phyloP scores from a whole-genome alignment of 768 basidiomycete genomes.

The Naganishia kalamii region DNA sequence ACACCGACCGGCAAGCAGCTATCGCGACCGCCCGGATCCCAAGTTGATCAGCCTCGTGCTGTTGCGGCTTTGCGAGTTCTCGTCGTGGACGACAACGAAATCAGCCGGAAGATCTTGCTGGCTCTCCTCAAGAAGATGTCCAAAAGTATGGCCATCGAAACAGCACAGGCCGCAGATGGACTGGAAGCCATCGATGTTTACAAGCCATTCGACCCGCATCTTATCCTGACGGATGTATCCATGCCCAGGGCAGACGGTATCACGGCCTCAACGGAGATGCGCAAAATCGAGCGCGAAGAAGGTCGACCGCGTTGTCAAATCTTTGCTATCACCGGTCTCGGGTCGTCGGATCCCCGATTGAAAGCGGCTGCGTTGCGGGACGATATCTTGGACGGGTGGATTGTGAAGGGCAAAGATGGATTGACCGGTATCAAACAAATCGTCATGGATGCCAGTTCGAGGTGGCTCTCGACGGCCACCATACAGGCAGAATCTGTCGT shows the following conservation, averaged over 20 bases:
- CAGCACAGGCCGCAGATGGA: constrained; percentile 27
- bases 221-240: constrained; percentile 36
- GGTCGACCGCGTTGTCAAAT: constrained; percentile 21
- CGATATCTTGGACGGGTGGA: constrained; percentile 36
- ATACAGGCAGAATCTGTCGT: no score
- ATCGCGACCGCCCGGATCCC: not conserved
- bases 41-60: not conserved
- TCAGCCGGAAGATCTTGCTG: constrained; percentile 29
- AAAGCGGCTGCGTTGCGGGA: constrained; percentile 27
- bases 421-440: constrained; percentile 25
- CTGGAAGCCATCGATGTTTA: constrained; percentile 28
- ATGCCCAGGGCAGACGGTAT: constrained; percentile 40
- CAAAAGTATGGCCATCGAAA: not conserved
- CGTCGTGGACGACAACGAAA: constrained; percentile 34
- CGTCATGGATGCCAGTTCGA: constrained; percentile 15
- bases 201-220: constrained; percentile 24
- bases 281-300: constrained; percentile 22
- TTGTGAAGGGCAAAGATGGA: constrained; percentile 35
- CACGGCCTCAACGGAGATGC: constrained; percentile 30
- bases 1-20: not conserved
- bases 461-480: not conserved
- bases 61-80: constrained; percentile 23
- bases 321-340: constrained; percentile 36
- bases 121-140: constrained; percentile 21
- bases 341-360: constrained; percentile 33